A percentile compares a stretch with the other conserved stretches of the same genome.
phyloP scores from a whole-genome alignment of 805 yeast species.

The Suhomyces sp. region DNA sequence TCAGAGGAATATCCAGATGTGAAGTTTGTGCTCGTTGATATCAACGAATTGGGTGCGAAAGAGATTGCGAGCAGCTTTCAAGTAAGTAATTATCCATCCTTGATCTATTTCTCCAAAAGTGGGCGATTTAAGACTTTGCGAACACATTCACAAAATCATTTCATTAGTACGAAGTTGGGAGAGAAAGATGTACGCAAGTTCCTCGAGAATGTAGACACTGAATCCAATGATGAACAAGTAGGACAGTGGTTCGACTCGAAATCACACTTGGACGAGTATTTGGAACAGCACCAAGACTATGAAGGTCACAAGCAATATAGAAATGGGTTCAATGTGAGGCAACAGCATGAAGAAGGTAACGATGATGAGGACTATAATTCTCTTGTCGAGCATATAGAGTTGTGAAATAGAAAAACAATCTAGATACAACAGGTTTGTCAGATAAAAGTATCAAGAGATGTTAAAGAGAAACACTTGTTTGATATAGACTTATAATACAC shows the following conservation, averaged over 20 bases:
- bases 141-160: constrained; percentile 21
- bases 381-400: constrained; percentile 16
- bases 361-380: constrained; percentile 19
- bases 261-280: constrained; percentile 7
- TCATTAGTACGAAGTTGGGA: constrained; percentile 16
- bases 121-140: constrained; percentile 24
- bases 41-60: constrained; percentile 17
- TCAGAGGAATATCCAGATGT: constrained; percentile 9
- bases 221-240: background rate
- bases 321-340: constrained; percentile 14
- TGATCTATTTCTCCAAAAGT: constrained; percentile 24
- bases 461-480: no score
- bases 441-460: no score
- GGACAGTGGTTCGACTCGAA: constrained; percentile 13
- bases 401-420: no score
- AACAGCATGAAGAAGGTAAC: constrained; percentile 9
- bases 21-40: constrained; percentile 26
- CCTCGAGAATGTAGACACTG: constrained; percentile 7
- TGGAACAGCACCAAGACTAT: constrained; percentile 9
- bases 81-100: constrained; percentile 34
- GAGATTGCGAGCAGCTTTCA: constrained; percentile 23
- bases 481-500: no score
- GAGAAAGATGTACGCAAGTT: constrained; percentile 16
- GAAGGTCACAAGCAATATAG: constrained; percentile 15
- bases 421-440: no score